These are phyloP conservation scores for Diophrys appendiculata DNA, from an alignment of 73 alveolate species.

Conservation along the genomic window DNA sequence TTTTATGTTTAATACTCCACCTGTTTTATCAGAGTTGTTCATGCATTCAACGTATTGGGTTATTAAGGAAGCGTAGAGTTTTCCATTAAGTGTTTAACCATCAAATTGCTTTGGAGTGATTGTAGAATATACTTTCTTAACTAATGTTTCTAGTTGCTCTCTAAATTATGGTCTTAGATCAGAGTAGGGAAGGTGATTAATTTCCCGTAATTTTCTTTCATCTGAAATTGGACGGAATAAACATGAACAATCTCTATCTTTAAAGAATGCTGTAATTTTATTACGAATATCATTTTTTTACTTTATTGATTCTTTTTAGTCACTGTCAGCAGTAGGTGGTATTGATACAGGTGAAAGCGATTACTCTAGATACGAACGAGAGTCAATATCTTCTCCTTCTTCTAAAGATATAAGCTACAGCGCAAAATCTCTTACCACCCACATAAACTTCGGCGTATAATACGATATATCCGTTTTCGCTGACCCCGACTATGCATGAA, in stretches of 20 bases:
- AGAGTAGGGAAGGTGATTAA: conserved; percentile 87
- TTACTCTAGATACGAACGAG: conserved; percentile 77
- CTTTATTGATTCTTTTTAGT: conserved; percentile 59
- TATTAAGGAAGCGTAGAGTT: conserved; percentile 74
- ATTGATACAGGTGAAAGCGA: conserved; percentile 73
- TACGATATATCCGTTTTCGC: conserved; percentile 50
- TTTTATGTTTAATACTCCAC: conserved; percentile 89
- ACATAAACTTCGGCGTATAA: conserved; percentile 94
- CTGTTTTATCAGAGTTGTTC: conserved; percentile 80
- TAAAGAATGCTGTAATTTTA: conserved; percentile 78
- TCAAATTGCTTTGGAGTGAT: conserved; percentile 80
- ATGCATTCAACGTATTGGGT: conserved; percentile 78
- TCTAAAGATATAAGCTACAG: conserved; percentile 56
- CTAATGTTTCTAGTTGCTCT: conserved; percentile 72
- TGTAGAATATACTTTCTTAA: conserved; percentile 62
- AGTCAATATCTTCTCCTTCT: conserved; percentile 40
- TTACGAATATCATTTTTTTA: conserved; percentile 84
- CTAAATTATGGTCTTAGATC: conserved; percentile 92
- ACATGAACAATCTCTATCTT: conserved; percentile 93
- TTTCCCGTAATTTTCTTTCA: conserved; percentile 91
- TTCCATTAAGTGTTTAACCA: conserved; percentile 83
- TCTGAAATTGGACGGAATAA: conserved; percentile 96
- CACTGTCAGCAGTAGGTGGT: conserved; percentile 32
- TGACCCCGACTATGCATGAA: conserved; percentile 68
- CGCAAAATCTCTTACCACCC: conserved; percentile 98